Conservation (phyloP, 768 basidiomycete genomes). For the Agrocybe pediades region DNA sequence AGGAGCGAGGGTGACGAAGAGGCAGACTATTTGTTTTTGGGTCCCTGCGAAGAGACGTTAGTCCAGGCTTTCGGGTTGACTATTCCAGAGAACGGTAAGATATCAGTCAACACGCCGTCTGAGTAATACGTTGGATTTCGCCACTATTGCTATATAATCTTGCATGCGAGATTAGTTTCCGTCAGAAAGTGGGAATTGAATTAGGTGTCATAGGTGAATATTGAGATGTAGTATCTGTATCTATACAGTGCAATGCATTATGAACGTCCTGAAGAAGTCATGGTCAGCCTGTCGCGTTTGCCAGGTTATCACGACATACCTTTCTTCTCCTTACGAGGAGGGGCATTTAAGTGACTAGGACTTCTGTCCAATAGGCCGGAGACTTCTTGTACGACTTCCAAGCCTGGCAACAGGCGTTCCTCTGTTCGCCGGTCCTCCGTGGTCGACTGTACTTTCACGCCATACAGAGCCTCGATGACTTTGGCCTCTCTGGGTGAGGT, state of each 20-base stretch:
- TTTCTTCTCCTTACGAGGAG: background rate
- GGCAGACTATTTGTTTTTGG: constrained; percentile 52
- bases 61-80: constrained; percentile 39
- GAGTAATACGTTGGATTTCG: background rate
- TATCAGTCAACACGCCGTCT: constrained; percentile 7
- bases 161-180: background rate
- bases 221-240: too few species aligned
- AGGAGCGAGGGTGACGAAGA: constrained; percentile 34
- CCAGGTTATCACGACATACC: background rate
- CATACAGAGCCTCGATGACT: constrained; percentile 56
- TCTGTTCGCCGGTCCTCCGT: constrained; percentile 14
- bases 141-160: background rate
- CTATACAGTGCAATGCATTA: background rate
- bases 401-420: constrained; percentile 36
- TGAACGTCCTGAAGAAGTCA: background rate
- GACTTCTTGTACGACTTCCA: constrained; percentile 48
- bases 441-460: constrained; percentile 34
- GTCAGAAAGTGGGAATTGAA: background rate
- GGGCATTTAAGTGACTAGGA: constrained; percentile 12
- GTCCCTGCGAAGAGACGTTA: constrained; percentile 48
- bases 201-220: background rate
- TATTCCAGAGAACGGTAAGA: constrained; percentile 12
- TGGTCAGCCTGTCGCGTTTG: background rate
- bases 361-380: constrained; percentile 16
- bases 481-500: constrained; percentile 36